phyloP scores from a whole-genome alignment of 1,139 yeast species.

The Protomyces inouyei region DNA sequence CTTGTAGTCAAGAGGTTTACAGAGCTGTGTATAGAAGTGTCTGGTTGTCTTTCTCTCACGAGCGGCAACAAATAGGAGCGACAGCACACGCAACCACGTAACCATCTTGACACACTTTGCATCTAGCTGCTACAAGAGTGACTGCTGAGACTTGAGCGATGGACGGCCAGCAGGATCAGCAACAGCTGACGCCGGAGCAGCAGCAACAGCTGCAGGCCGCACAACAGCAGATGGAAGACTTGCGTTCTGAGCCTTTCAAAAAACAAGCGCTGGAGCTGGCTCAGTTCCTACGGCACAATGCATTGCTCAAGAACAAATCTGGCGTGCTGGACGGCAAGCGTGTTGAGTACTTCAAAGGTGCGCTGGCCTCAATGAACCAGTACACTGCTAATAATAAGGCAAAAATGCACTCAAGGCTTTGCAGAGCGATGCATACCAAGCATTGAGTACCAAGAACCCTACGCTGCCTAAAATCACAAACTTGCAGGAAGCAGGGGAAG shows the following conservation, averaged over 20 bases:
- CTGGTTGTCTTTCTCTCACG: too few species aligned
- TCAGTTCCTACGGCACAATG: constrained; percentile 60
- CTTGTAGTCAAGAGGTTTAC: too few species aligned
- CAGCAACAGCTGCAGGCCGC: constrained; percentile 14
- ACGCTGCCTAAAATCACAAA: constrained; percentile 57
- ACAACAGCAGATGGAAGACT: constrained; percentile 19
- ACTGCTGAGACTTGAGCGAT: too few species aligned
- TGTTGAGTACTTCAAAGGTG: constrained; percentile 72
- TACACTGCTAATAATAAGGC: constrained; percentile 33
- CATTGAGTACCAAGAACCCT: constrained; percentile 48
- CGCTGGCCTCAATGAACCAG: not conserved
- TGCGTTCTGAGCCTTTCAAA: constrained; percentile 19
- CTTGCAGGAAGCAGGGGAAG: constrained; percentile 56
- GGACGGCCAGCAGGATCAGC: constrained; percentile 33
- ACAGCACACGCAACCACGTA: not conserved
- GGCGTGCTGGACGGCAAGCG: constrained; percentile 68
- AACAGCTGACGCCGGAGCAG: constrained; percentile 53
- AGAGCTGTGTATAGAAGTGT: too few species aligned
- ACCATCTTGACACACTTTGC: not conserved
- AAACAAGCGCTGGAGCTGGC: constrained; percentile 57
- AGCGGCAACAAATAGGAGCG: not conserved
- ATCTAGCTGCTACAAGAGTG: not conserved
- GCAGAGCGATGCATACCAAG: constrained; percentile 63
- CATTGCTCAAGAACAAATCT: constrained; percentile 66
- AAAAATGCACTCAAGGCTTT: constrained; percentile 80